A percentile compares a stretch with the other conserved stretches of the same genome.
phyloP scores from a whole-genome alignment of 805 yeast genomes.

The Metschnikowia picachoensis region DNA sequence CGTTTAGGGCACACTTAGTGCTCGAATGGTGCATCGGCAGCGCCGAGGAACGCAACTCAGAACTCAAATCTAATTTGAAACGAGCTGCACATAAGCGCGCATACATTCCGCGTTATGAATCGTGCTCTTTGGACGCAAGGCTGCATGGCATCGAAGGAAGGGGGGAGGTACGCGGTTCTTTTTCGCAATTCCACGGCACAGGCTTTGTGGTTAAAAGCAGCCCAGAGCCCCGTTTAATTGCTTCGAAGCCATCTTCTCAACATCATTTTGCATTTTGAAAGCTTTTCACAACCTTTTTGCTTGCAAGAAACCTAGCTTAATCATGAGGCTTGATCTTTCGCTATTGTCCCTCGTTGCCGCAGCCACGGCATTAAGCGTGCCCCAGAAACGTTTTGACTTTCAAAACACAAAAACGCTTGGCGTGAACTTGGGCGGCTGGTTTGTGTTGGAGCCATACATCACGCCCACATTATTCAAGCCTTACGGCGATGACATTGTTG shows the following conservation, averaged over 20 bases:
- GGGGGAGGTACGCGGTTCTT: not conserved
- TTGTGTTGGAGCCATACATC: slow-evolving; percentile 81
- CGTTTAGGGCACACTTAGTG: too few relatives aligned
- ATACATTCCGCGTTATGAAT: not conserved
- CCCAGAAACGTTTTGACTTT: slow-evolving; percentile 29
- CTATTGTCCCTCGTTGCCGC: slow-evolving; percentile 12
- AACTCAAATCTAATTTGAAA: too few relatives aligned
- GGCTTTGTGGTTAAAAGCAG: slow-evolving; percentile 2
- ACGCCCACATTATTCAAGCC: slow-evolving; percentile 71
- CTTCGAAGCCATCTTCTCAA: too few relatives aligned
- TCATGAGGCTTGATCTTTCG: slow-evolving; percentile 9
- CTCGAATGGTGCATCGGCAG: too few relatives aligned
- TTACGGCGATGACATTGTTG: slow-evolving; percentile 52
- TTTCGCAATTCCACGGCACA: slow-evolving; percentile 5
- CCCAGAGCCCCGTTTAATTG: not conserved
- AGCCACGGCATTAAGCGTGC: slow-evolving; percentile 10
- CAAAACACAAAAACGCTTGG: slow-evolving; percentile 48
- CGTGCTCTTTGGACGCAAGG: not conserved
- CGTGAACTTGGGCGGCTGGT: slow-evolving; percentile 88
- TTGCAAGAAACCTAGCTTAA: not conserved
- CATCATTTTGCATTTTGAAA: not conserved
- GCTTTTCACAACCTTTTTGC: not conserved
- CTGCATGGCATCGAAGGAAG: too few relatives aligned
- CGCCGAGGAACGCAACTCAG: too few relatives aligned
- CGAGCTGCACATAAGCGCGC: not conserved